These are phyloP conservation scores for Aspergillus bombycis DNA, from an alignment of 2,329 filamentous ascomycete species.

Conservation along the genomic window DNA sequence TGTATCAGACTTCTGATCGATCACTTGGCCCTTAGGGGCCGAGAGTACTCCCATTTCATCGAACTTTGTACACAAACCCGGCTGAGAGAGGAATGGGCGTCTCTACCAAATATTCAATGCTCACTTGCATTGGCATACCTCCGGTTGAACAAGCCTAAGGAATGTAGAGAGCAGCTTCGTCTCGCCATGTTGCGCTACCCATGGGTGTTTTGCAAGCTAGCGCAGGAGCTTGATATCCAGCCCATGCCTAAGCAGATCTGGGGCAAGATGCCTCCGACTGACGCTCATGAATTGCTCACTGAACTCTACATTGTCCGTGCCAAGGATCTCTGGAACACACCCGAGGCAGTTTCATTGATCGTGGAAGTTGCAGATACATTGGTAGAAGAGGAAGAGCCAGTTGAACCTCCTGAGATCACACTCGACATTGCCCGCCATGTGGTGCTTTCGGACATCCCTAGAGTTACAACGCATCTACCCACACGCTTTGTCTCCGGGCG, in stretches of 20 bases:
- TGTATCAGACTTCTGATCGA: conserved; percentile 80
- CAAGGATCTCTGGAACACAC: conserved; percentile 84
- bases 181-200: conserved; percentile 73
- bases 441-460: conserved; percentile 74
- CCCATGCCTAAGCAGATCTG: conserved; percentile 77
- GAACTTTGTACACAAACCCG: conserved; percentile 62
- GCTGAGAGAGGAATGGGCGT: conserved; percentile 55
- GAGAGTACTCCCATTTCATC: conserved; percentile 75
- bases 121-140: conserved; percentile 76
- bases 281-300: conserved; percentile 69
- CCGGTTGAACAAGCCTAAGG: conserved; percentile 67
- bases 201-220: conserved; percentile 81
- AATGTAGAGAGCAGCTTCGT: conserved; percentile 67
- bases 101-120: conserved; percentile 72
- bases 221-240: conserved; percentile 77
- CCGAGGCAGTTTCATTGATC: conserved; percentile 69
- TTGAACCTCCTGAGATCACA: conserved; percentile 52
- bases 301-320: conserved; percentile 75
- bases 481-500: conserved; percentile 63
- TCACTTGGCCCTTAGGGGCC: conserved; percentile 78
- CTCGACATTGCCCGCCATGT: conserved; percentile 72
- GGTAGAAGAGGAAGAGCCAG: conserved; percentile 44
- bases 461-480: conserved; percentile 72
- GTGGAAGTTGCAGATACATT: conserved; percentile 67
- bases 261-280: conserved; percentile 71